Conservation (phyloP, 352 stramenopile species). For the Chrysophaeum taylorii region DNA sequence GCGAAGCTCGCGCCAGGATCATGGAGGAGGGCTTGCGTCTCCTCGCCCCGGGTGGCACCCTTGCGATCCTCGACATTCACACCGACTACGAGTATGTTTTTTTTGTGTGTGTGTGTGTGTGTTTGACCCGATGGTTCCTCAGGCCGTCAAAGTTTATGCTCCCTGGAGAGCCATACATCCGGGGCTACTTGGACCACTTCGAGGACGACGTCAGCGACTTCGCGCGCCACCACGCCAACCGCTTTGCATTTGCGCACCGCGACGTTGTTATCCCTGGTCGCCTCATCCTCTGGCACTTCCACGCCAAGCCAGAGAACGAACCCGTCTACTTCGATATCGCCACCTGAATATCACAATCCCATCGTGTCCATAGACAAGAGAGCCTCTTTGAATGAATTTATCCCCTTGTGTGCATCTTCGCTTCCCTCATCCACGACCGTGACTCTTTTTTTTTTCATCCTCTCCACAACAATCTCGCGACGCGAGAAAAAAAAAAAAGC, state of each 20-base stretch:
- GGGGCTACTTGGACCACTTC: neutral
- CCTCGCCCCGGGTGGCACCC: neutral
- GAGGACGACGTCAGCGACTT: neutral
- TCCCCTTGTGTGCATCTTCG: too few species aligned
- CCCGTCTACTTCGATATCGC: too few species aligned
- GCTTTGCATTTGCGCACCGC: neutral
- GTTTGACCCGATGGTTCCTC: too few species aligned
- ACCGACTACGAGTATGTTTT: neutral
- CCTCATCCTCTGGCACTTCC: constrained; percentile 6
- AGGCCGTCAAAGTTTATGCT: neutral
- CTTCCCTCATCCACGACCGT: too few species aligned
- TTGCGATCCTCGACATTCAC: constrained; percentile 6
- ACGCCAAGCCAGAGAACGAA: too few species aligned
- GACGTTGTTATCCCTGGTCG: neutral
- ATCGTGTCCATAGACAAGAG: too few species aligned
- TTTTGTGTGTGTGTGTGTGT: too few species aligned
- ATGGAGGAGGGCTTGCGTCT: neutral
- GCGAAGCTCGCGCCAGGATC: neutral
- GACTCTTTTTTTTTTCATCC: too few species aligned
- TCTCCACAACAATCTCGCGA: too few species aligned
- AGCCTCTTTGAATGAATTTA: too few species aligned
- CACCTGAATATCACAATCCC: too few species aligned
- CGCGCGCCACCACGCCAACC: neutral
- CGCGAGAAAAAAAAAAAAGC: too few species aligned
- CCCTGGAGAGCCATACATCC: neutral